A percentile compares a stretch with the other conserved stretches of the same genome.
Evolutionary conservation across 306 rosid species (phyloP).

Genomic region (Abrus pulchellus): DNA sequence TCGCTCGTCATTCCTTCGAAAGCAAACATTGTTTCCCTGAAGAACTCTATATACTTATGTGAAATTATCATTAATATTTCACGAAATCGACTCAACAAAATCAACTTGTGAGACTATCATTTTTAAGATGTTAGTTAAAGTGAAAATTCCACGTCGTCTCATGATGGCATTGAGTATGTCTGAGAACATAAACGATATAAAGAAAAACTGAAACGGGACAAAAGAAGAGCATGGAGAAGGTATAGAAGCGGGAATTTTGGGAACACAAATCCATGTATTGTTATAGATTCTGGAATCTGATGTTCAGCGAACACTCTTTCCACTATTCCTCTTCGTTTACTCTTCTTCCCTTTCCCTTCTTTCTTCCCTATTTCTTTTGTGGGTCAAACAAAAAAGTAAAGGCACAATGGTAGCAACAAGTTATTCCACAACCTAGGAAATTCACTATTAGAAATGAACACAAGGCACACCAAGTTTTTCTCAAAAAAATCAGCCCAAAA

Average conservation of each 20-base stretch:
- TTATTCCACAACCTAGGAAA: conserved; percentile 17
- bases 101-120: background rate
- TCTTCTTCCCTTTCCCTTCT: background rate
- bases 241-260: background rate
- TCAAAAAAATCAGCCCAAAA: conserved; percentile 1
- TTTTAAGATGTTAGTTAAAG: background rate
- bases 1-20: conserved; percentile 26
- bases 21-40: background rate
- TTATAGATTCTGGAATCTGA: background rate
- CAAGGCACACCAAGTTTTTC: background rate
- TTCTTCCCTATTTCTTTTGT: background rate
- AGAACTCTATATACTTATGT: conserved; percentile 10
- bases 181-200: background rate
- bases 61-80: background rate
- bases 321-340: background rate
- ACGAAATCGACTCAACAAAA: conserved; percentile 8
- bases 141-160: background rate
- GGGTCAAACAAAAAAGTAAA: background rate
- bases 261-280: background rate
- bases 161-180: background rate
- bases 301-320: background rate
- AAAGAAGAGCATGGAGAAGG: conserved; percentile 3
- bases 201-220: background rate
- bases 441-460: background rate
- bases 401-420: background rate